Conservation (phyloP, 257 asterid genomes). For the Jacaranda mimosifolia region DNA sequence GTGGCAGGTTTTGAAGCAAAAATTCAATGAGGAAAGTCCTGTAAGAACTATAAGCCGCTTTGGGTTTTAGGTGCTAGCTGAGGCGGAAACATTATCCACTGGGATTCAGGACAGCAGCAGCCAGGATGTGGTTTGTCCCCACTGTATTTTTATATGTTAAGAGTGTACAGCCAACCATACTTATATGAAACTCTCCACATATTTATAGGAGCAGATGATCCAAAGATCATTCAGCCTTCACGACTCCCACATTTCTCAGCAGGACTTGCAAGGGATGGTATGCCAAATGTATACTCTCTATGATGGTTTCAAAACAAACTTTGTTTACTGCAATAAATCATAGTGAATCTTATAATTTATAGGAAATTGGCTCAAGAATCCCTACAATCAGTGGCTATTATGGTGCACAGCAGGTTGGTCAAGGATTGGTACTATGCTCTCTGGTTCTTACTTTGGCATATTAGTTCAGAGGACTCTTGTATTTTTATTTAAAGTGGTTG, state of each 20-base stretch:
- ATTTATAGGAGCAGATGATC: constrained; percentile 45
- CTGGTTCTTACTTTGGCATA: constrained; percentile 1
- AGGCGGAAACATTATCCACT: constrained; percentile 37
- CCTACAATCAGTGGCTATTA: constrained; percentile 39
- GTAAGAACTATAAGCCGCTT: constrained; percentile 18
- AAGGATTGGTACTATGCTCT: constrained; percentile 38
- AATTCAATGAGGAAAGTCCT: background rate
- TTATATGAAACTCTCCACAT: constrained; percentile 18
- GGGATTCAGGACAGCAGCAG: constrained; percentile 40
- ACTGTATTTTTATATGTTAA: constrained; percentile 9
- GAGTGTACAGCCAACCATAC: constrained; percentile 2
- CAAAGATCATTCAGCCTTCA: constrained; percentile 36
- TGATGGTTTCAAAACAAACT: constrained; percentile 10
- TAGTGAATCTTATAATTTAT: constrained; percentile 21
- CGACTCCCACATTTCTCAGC: constrained; percentile 40
- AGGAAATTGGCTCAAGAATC: constrained; percentile 40
- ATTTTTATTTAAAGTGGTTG: background rate
- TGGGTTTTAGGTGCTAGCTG: constrained; percentile 39
- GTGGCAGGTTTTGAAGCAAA: background rate
- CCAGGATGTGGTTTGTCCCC: constrained; percentile 43
- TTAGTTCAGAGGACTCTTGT: background rate
- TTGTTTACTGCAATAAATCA: constrained; percentile 1
- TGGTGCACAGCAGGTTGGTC: constrained; percentile 41
- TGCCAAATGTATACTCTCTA: constrained; percentile 21
- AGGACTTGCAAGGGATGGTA: constrained; percentile 48